These are phyloP conservation scores for Pleomassaria siparia DNA, from an alignment of 2,329 filamentous ascomycete species.

Conservation along the genomic window DNA sequence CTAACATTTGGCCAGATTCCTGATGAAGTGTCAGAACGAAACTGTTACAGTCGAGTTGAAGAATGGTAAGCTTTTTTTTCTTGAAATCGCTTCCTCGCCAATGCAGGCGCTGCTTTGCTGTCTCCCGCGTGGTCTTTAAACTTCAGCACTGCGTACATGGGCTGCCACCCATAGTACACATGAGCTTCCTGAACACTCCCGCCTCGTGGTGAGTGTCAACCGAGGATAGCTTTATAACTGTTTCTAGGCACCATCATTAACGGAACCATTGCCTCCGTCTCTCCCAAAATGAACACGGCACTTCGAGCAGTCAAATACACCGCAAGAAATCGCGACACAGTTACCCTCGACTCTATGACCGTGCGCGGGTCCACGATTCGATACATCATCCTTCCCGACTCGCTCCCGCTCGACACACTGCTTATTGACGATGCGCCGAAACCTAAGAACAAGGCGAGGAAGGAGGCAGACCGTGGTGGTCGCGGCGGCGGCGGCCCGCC, in stretches of 20 bases:
- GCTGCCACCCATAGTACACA: conserved; percentile 2
- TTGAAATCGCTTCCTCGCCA: background rate
- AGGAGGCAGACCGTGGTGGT: conserved; percentile 67
- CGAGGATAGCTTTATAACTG: background rate
- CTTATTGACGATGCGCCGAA: conserved; percentile 96
- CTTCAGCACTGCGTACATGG: conserved; percentile 3
- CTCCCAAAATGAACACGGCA: conserved; percentile 97
- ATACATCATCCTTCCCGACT: conserved; percentile 96
- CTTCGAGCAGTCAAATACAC: conserved; percentile 98
- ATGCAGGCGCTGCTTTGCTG: background rate
- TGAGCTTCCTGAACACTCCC: background rate
- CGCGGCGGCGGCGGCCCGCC: conserved; percentile 54
- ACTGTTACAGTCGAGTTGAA: conserved; percentile 98
- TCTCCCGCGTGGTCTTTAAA: conserved; percentile 2
- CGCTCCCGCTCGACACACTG: conserved; percentile 89
- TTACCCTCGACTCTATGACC: conserved; percentile 92
- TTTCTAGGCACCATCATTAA: conserved; percentile 83
- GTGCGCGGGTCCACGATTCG: conserved; percentile 94
- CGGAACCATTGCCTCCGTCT: conserved; percentile 94
- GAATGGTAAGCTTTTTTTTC: conserved; percentile 67
- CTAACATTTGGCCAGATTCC: conserved; percentile 64
- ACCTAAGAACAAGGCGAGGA: conserved; percentile 99
- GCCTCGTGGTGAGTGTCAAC: background rate
- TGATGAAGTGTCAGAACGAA: conserved; percentile 99
- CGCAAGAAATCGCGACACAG: conserved; percentile 79